Conservation (phyloP, 768 basidiomycete species). For the Russula griseocarnosa region DNA sequence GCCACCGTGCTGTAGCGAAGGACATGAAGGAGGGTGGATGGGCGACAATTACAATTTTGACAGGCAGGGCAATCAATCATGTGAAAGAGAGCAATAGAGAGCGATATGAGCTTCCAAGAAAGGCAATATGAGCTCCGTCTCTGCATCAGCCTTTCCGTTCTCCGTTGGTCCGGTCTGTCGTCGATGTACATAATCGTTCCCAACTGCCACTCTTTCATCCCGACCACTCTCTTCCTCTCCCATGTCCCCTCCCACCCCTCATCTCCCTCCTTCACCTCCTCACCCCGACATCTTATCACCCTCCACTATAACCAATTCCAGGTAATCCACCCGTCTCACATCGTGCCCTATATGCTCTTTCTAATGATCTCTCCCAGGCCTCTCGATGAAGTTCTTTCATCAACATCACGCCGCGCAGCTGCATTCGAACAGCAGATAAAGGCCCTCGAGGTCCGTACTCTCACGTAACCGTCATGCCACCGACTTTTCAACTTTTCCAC, state of each 20-base stretch:
- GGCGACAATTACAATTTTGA: no score
- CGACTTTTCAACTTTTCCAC: neutral
- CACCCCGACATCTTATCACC: neutral
- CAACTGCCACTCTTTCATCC: neutral
- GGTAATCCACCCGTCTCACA: neutral
- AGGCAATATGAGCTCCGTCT: constrained; percentile 4
- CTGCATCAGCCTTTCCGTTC: neutral
- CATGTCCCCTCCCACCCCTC: constrained; percentile 8
- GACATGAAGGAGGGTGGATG: no score
- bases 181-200: constrained; percentile 15
- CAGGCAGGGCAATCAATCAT: neutral
- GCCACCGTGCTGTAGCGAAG: neutral
- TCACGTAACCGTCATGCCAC: neutral
- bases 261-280: neutral
- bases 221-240: neutral
- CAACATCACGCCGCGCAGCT: constrained; percentile 15
- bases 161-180: neutral
- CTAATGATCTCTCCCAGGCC: neutral
- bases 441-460: constrained; percentile 14
- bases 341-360: neutral
- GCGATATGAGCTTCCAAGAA: neutral
- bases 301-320: neutral
- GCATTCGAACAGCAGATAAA: constrained; percentile 19
- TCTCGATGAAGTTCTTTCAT: neutral
- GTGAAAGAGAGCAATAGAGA: neutral